These are phyloP conservation scores for Garcia nutans DNA, from an alignment of 345 rosid species.

Conservation along the genomic window DNA sequence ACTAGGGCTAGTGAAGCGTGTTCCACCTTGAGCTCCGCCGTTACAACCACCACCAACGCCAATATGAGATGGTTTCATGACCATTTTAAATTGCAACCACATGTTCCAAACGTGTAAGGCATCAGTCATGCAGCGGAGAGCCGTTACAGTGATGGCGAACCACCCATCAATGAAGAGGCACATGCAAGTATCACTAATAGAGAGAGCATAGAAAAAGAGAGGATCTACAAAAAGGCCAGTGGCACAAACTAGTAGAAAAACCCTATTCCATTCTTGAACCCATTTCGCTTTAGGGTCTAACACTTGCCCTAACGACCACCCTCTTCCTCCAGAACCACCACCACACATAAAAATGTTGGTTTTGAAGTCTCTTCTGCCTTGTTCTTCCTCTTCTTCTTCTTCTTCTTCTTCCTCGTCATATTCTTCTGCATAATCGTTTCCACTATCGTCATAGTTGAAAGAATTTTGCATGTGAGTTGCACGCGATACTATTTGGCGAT, in stretches of 20 bases:
- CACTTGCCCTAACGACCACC: constrained; percentile 30
- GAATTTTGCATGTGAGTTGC: constrained; percentile 34
- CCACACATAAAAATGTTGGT: constrained; percentile 23
- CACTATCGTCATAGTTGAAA: constrained; percentile 40
- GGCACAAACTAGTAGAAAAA: constrained; percentile 74
- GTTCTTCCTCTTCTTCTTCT: constrained; percentile 34
- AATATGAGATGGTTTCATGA: constrained; percentile 26
- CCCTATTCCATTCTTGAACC: constrained; percentile 90
- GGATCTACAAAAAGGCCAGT: constrained; percentile 91
- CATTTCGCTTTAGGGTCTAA: constrained; percentile 84
- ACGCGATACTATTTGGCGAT: constrained; percentile 27
- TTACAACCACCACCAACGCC: constrained; percentile 19
- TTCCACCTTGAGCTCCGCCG: neutral
- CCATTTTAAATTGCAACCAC: constrained; percentile 74
- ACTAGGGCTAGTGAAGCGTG: neutral
- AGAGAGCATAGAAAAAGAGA: constrained; percentile 79
- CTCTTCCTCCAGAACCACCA: constrained; percentile 17
- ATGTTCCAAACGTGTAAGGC: constrained; percentile 83
- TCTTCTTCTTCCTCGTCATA: constrained; percentile 13
- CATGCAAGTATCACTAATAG: constrained; percentile 66
- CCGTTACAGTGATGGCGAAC: constrained; percentile 92
- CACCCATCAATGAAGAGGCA: constrained; percentile 88
- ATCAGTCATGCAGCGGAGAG: constrained; percentile 90
- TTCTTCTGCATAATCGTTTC: neutral
- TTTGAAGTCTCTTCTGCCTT: neutral